Conservation (phyloP, 768 basidiomycete species). For the Leccinum boreale region DNA sequence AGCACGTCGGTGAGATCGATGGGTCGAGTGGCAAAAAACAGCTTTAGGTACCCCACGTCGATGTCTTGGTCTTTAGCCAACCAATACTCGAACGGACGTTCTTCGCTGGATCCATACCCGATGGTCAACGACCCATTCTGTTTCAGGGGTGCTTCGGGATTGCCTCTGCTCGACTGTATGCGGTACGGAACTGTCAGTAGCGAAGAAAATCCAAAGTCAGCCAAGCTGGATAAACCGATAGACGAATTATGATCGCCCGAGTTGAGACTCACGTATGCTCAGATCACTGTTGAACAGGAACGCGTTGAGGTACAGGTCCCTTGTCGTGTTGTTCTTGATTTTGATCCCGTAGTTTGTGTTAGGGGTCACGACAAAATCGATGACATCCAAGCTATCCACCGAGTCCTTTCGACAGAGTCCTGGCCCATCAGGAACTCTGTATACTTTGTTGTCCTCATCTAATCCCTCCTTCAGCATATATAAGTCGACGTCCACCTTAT, state of each 20-base stretch:
- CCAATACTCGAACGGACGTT: background rate
- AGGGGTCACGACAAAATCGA: constrained; percentile 25
- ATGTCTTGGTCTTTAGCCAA: background rate
- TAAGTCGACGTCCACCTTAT: constrained; percentile 12
- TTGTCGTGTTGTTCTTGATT: constrained; percentile 32
- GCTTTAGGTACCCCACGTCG: background rate
- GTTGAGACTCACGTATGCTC: constrained; percentile 29
- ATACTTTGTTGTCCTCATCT: background rate
- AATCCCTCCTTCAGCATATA: background rate
- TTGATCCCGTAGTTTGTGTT: constrained; percentile 32
- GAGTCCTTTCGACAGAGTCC: constrained; percentile 5
- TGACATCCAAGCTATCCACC: background rate
- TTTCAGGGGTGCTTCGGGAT: constrained; percentile 8
- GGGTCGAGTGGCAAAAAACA: background rate
- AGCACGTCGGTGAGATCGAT: background rate
- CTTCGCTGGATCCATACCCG: constrained; percentile 34
- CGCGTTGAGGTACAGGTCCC: constrained; percentile 38
- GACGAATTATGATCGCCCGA: background rate
- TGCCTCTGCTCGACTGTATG: background rate
- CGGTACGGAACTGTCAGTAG: constrained; percentile 6
- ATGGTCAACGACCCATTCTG: constrained; percentile 24
- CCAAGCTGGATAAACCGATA: background rate
- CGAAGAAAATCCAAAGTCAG: background rate
- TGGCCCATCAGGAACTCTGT: background rate
- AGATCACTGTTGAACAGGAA: constrained; percentile 42